These are phyloP conservation scores for Zygosaccharomyces siamensis DNA, from an alignment of 805 yeast species.

Conservation along the genomic window DNA sequence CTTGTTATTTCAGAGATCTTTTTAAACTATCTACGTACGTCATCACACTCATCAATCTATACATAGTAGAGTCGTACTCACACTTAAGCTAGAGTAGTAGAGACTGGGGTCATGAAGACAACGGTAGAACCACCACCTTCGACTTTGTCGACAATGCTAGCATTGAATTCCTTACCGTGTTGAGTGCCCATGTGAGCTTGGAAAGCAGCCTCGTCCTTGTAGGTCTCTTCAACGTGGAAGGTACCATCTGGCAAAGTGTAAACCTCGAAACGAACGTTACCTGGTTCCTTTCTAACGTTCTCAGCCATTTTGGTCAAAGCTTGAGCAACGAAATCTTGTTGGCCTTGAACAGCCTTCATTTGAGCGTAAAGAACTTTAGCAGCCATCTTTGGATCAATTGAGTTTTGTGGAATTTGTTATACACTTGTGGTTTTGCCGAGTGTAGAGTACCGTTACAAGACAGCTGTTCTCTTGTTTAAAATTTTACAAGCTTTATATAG, in stretches of 20 bases:
- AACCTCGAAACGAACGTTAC: constrained; percentile 6
- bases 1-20: neutral
- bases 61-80: neutral
- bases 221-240: constrained; percentile 4
- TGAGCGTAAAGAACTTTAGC: constrained; percentile 3
- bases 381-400: neutral
- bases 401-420: neutral
- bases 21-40: neutral
- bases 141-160: constrained; percentile 6
- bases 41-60: neutral
- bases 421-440: neutral
- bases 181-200: constrained; percentile 6
- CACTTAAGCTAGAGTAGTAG: constrained; percentile 1
- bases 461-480: neutral
- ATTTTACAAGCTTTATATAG: constrained; percentile 2
- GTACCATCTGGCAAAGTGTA: neutral
- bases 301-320: constrained; percentile 3
- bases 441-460: neutral
- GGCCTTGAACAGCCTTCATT: constrained; percentile 2
- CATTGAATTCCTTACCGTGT: constrained; percentile 4
- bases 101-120: constrained; percentile 1
- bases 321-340: neutral
- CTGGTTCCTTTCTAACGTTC: constrained; percentile 5
- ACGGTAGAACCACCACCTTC: constrained; percentile 4
- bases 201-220: constrained; percentile 6